phyloP scores from a whole-genome alignment of 225 moss, liverwort and hornwort species.

The Physcomitrium patens region DNA sequence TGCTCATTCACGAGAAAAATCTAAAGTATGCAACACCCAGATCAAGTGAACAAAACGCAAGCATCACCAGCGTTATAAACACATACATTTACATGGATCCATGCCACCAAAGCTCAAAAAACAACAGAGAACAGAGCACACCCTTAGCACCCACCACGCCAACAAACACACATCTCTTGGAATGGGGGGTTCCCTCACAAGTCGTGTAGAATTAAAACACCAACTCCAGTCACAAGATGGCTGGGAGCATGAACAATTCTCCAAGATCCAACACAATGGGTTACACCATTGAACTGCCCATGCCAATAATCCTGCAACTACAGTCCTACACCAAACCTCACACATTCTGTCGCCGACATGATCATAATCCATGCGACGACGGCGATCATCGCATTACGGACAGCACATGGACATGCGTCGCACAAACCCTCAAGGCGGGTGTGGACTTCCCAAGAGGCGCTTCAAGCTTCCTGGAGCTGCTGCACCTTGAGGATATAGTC shows the following conservation, averaged over 20 bases:
- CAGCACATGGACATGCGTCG: neutral
- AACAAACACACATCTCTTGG: neutral
- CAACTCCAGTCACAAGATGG: conserved; percentile 20
- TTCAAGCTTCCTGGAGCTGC: conserved; percentile 70
- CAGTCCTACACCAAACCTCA: conserved; percentile 15
- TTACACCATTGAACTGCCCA: conserved; percentile 25
- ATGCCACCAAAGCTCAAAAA: neutral
- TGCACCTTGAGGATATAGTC: conserved; percentile 89
- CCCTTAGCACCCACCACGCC: conserved; percentile 5
- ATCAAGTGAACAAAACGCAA: neutral
- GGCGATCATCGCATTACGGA: neutral
- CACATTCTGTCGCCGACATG: neutral
- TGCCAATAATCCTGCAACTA: conserved; percentile 21
- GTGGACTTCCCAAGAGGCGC: neutral
- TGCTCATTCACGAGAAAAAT: too few relatives aligned
- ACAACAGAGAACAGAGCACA: neutral
- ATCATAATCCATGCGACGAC: neutral
- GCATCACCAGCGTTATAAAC: too few relatives aligned
- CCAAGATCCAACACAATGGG: conserved; percentile 28
- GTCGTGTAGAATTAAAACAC: conserved; percentile 10
- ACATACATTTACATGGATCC: conserved; percentile 13
- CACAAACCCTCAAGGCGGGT: conserved; percentile 23
- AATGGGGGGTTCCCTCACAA: neutral
- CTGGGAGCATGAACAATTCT: conserved; percentile 17
- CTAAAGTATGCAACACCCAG: neutral